Base-by-base conservation (phyloP, 78 protist species). In the Dictyostelium citrinum region DNA sequence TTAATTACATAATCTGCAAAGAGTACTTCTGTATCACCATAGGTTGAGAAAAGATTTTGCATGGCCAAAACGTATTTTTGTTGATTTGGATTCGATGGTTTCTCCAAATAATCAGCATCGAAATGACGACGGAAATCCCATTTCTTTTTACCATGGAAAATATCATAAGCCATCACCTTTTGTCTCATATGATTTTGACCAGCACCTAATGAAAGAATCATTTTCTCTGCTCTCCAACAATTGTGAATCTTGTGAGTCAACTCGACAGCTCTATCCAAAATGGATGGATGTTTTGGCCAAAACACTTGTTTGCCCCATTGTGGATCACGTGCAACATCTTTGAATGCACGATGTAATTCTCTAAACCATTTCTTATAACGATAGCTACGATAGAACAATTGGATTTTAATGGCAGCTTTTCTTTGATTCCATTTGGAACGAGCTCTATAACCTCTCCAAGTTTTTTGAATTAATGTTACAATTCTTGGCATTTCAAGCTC, bases 1-100 rank as follows among this genome's bases (percentile, higher is more conserved):
- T 96, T 96, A 61, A 33, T 82, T 0, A 96, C 97, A 22, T 91
- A 67, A 90, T 81, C 97, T 1, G 98, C 97, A 72, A 97, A 97
- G 45, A 84, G 51, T 8, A 97, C 92, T 20, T 83, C 90, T 0
- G 90, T 72, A 27, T 95, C 93, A 51, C 96, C 92, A 39, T 84
- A 83, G 35, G 85, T 79, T 12, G 77, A 24, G 64, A 90, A 83
- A n/a, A 95, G 90, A 60, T 82, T 61, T 58, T 83, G 93, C 93
- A 95, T 84, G 1, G 95, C 93, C 12, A n/a, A 22, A 9, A 83
- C 75, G 91, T 95, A 95, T 81, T 95, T 84, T 22, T 51, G 33
- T 68, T 80, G 90, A 58, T 81, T 77, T 46, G 96, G 96, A 51
- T 95, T 84, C 6, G 85, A 60, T 11, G 91, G 76, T 43, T 74